Base-by-base conservation (phyloP, 164 flowering plant species). In the Cinnamomum chago region DNA sequence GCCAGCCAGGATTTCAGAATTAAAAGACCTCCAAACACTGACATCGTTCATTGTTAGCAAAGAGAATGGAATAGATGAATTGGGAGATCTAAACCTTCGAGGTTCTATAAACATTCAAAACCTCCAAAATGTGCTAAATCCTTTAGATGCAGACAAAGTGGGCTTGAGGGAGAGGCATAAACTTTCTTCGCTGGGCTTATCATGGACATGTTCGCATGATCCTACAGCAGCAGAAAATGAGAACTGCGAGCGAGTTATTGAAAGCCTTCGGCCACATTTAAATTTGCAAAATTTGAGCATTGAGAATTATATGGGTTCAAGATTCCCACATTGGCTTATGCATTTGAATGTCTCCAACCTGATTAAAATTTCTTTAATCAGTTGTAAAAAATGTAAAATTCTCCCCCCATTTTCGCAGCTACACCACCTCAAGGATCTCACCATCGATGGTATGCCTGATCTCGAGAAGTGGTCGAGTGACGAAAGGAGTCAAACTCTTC, bases 351-450 rank as follows among this genome's bases (percentile, higher is more conserved):
- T 82, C 5, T 52, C 70, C 5, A 77, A 66, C 12, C 67, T 82
- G 15, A 17, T 60, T 7, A 2, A 17, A 2, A 1, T 82, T 5
- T 65, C 6, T 2, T 60, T 83, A 11, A 62, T 22, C 5, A 72
- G 78, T 67, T 85, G 85, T 40, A 52, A 9, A 67, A 70, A 47
- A 25, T 80, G 80, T 17, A 12, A 58, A 6, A 20, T 4, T 0
- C 68, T 80, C 6, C 83, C 82, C 1, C 40, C 69, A 23, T 33
- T 83, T 6, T 81, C 78, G 17, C 70, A 78, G 17, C 72, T 83
- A 35, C 77, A 76, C 3, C 27, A n/a, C 6, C 81, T 82, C 11
- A 76, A 76, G 67, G 2, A 14, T 18, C 70, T 80, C 4, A 5
- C 9, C 2, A 27, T 81, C 18, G 2, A 11, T 24, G 74, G 22